A percentile compares a stretch with the other conserved stretches of the same genome.
These are phyloP conservation scores for Lasiodiplodia gonubiensis DNA, from an alignment of 2,329 filamentous ascomycete genomes.

Conservation along the genomic window DNA sequence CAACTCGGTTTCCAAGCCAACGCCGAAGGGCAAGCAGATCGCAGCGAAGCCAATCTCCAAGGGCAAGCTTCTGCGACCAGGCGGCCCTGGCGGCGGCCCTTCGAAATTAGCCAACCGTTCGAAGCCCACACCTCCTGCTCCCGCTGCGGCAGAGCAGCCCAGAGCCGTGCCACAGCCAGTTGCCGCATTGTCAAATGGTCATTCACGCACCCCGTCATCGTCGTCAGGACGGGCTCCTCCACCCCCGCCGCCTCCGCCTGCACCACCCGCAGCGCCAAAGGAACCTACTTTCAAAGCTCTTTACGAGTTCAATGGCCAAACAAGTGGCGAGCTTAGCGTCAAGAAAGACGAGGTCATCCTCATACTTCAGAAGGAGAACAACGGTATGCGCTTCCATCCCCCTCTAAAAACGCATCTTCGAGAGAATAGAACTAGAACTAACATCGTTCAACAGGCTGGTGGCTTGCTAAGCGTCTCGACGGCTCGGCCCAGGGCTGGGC, in stretches of 20 bases:
- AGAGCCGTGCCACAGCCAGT: conserved; percentile 62
- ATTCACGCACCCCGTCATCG: conserved; percentile 49
- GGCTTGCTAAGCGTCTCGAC: conserved; percentile 79
- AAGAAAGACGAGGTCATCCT: conserved; percentile 80
- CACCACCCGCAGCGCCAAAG: conserved; percentile 63
- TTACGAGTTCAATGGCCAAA: conserved; percentile 89
- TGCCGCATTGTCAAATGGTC: conserved; percentile 57
- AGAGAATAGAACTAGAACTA: background rate
- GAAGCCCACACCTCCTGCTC: conserved; percentile 36
- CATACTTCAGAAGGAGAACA: conserved; percentile 91
- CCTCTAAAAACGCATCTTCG: background rate
- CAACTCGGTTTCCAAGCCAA: conserved; percentile 80
- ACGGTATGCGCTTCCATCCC: conserved; percentile 67
- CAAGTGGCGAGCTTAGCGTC: conserved; percentile 83
- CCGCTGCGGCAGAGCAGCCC: conserved; percentile 44
- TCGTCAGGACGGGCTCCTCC: conserved; percentile 55
- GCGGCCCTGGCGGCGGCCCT: conserved; percentile 81
- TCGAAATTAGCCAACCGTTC: conserved; percentile 68
- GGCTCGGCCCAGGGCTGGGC: conserved; percentile 85
- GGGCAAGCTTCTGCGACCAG: conserved; percentile 89
- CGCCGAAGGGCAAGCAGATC: conserved; percentile 84
- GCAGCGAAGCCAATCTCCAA: conserved; percentile 89
- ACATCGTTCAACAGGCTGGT: conserved; percentile 74
- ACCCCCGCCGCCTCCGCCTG: conserved; percentile 68
- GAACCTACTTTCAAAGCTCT: conserved; percentile 87